Evolutionary conservation across 2,329 filamentous ascomycete species (phyloP).

Genomic region (Camptophora hylomeconis): DNA sequence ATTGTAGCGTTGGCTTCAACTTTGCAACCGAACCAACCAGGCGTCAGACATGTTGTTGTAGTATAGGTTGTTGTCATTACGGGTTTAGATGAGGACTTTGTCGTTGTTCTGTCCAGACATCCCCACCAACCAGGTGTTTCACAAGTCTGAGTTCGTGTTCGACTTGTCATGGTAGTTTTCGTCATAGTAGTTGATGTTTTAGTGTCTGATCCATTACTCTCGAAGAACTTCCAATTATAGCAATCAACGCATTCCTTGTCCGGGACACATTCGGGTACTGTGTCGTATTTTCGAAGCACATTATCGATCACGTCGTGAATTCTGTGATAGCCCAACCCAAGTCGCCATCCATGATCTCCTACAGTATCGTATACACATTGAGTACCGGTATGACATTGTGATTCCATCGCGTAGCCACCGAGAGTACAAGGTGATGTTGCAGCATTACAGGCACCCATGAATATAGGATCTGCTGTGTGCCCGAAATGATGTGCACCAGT

Average conservation of each 20-base stretch:
- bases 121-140: conserved; percentile 91
- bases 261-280: conserved; percentile 60
- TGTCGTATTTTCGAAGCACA: conserved; percentile 71
- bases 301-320: conserved; percentile 80
- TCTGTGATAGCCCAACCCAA: conserved; percentile 81
- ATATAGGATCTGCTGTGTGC: conserved; percentile 90
- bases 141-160: conserved; percentile 70
- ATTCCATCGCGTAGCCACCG: conserved; percentile 86
- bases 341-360: conserved; percentile 78
- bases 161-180: conserved; percentile 47
- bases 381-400: conserved; percentile 76
- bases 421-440: conserved; percentile 81
- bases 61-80: conserved; percentile 23
- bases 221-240: conserved; percentile 85
- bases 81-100: conserved; percentile 23
- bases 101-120: conserved; percentile 36
- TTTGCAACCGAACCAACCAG: conserved; percentile 32
- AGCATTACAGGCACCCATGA: conserved; percentile 84
- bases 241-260: conserved; percentile 81
- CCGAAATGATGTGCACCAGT: conserved; percentile 85
- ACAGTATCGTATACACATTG: conserved; percentile 92
- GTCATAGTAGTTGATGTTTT: conserved; percentile 50
- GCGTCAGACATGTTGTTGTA: conserved; percentile 27
- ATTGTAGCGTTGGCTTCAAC: conserved; percentile 22
- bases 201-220: conserved; percentile 74